Base-by-base conservation (phyloP, 83 land plant genomes). In the Diphasiastrum complanatum region DNA sequence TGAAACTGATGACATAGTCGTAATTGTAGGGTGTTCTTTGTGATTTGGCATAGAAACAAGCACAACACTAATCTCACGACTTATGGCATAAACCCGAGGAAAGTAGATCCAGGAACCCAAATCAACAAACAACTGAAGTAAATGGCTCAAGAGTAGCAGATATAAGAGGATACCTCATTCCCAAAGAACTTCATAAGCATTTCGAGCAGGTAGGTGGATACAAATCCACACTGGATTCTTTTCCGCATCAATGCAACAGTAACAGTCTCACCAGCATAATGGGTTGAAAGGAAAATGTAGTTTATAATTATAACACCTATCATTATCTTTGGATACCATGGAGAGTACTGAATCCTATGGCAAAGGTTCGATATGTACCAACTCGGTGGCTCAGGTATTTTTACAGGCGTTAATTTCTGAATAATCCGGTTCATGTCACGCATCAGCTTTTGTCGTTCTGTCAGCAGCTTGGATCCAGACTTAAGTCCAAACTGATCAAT, bases 401-500 rank as follows among this genome's bases (percentile, higher is more conserved):
- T 51, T 10, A 18, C 25, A 0, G 73, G 78, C 29, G n/a, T 62
- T 47, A 69, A 26, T 28, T 63, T 53, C 51, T 75, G 78, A 27
- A 58, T 68, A 1, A 75, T 68, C 29, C 78, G 34, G 48, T 75
- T 75, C 49, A 64, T 69, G 38, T 75, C 78, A 22, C 78, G 58
- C 63, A 66, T 63, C 26, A 75, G 51, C 66, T 69, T 75, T 40
- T 75, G 78, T 8, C 78, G 57, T 41, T 75, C 78, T 5, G 78
- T 75, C 14, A 75, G 50, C 2, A 75, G 59, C 45, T 75, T 75
- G 14, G 73, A 53, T 12, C 78, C 78, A 3, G 78, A 75, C 20
- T 60, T 63, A 11, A 75, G 36, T 8, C 78, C 74, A 69, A 75
- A 75, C 65, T 75, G 69, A 47, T 75, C 72, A 35, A 75, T 75